Evolutionary conservation across 73 alveolate genomes (phyloP).

Genomic region (Tetrahymena malaccensis): DNA sequence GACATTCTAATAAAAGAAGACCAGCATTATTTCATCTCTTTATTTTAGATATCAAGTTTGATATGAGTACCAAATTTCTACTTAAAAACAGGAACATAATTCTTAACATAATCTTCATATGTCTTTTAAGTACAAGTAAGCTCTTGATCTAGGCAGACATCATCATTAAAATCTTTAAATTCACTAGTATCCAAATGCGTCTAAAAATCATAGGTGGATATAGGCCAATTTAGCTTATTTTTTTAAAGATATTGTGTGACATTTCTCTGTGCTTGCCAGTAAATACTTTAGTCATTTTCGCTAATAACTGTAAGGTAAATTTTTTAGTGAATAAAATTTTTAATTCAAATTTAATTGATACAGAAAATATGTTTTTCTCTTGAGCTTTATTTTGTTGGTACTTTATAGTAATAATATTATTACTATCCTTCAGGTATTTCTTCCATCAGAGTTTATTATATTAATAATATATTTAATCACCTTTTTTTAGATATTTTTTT

Average conservation of each 20-base stretch:
- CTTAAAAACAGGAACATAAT: background rate
- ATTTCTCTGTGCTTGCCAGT: background rate
- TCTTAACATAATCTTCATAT: background rate
- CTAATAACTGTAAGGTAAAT: background rate
- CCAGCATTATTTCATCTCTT: background rate
- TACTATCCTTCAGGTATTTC: no score
- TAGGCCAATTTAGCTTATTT: background rate
- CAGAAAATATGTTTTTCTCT: background rate
- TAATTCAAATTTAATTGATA: no score
- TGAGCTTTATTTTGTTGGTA: background rate
- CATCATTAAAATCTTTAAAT: background rate
- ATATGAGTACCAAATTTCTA: background rate
- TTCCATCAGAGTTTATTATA: no score
- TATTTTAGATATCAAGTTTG: background rate
- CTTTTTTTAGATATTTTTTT: no score
- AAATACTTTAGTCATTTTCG: background rate
- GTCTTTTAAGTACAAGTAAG: background rate
- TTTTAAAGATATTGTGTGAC: no score
- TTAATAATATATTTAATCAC: no score
- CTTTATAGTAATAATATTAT: background rate
- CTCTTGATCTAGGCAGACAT: background rate
- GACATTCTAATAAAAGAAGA: background rate
- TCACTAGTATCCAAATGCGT: background rate
- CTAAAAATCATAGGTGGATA: background rate
- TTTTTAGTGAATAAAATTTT: background rate